Conservation (phyloP, 1,284 basidiomycete genomes). For the Ganoderma leucocontextum region DNA sequence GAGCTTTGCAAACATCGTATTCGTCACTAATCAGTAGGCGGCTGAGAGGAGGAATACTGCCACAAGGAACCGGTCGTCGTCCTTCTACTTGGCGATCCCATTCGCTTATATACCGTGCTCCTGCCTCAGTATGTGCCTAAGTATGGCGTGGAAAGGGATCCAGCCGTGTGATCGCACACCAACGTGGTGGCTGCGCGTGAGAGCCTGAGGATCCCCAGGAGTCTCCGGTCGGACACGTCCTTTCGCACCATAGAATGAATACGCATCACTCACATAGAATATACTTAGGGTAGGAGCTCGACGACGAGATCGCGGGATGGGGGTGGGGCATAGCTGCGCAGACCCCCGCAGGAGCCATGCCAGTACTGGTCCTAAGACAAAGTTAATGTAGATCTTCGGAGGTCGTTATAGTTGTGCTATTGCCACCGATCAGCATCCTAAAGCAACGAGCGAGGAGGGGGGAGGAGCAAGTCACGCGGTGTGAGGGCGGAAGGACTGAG, state of each 20-base stretch:
- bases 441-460: not conserved
- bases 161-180: constrained; percentile 17
- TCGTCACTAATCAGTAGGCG: not conserved
- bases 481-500: not conserved
- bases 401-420: not conserved
- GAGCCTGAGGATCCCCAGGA: not conserved
- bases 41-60: not conserved
- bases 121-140: not conserved
- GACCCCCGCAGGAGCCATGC: too few species aligned
- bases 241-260: not conserved
- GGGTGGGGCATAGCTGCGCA: too few species aligned
- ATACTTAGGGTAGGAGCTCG: too few species aligned
- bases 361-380: not conserved
- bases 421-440: not conserved
- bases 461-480: not conserved
- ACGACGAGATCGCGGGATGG: too few species aligned
- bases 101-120: not conserved
- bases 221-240: not conserved
- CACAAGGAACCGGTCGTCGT: not conserved
- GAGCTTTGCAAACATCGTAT: constrained; percentile 22
- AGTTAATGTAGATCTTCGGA: not conserved
- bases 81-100: not conserved
- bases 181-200: not conserved
- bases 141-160: constrained; percentile 2
- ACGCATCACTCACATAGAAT: not conserved